A percentile compares a stretch with the other conserved stretches of the same genome.
phyloP scores from a whole-genome alignment of 805 yeast species.

The Barnettozyma sp. region DNA sequence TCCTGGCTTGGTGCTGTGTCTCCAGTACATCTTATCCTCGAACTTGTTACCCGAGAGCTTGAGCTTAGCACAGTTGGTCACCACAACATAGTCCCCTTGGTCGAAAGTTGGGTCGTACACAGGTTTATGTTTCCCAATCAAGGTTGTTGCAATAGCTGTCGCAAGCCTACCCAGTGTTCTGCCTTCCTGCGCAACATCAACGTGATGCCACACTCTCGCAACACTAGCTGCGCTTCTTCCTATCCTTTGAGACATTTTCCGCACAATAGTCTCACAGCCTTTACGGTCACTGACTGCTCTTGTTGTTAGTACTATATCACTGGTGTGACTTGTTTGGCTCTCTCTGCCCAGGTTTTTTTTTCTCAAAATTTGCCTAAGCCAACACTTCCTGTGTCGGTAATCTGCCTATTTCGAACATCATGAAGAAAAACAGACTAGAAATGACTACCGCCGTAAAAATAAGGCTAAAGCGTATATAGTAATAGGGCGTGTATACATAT shows the following conservation, averaged over 20 bases:
- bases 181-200: slow-evolving; percentile 77
- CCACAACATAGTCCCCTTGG: slow-evolving; percentile 95
- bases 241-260: slow-evolving; percentile 24
- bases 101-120: slow-evolving; percentile 71
- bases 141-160: slow-evolving; percentile 73
- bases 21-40: slow-evolving; percentile 75
- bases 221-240: slow-evolving; percentile 59
- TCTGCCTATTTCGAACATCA: no score
- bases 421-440: no score
- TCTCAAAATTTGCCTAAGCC: no score
- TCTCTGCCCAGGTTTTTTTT: no score
- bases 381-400: no score
- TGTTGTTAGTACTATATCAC: no score
- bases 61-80: slow-evolving; percentile 80
- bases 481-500: no score
- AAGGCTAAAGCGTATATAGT: no score
- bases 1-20: slow-evolving; percentile 89
- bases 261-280: no score
- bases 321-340: neutral
- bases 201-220: slow-evolving; percentile 92
- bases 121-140: slow-evolving; percentile 98
- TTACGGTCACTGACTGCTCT: no score
- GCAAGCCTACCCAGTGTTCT: slow-evolving; percentile 93
- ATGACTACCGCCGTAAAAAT: no score
- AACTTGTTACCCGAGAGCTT: slow-evolving; percentile 83